phyloP scores from a whole-genome alignment of 225 moss, liverwort and hornwort species.

The Ulota crispa region DNA sequence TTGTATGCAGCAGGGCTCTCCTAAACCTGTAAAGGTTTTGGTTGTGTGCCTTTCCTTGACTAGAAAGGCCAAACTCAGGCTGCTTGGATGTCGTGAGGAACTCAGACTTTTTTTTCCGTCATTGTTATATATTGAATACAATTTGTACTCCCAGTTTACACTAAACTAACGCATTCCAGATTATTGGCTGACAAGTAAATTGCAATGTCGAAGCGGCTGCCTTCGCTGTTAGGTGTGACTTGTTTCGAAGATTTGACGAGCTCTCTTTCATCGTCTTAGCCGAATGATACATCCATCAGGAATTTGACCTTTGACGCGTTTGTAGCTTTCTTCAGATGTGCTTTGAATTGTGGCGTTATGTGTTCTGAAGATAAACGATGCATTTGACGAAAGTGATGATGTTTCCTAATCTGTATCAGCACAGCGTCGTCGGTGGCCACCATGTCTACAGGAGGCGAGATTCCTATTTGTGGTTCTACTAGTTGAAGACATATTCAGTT shows the following conservation, averaged over 20 bases:
- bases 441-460: not conserved
- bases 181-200: not conserved
- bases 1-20: constrained; percentile 6
- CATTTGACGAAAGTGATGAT: not conserved
- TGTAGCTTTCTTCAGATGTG: not conserved
- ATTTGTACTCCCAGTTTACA: not conserved
- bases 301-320: not conserved
- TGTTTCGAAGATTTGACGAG: not conserved
- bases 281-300: not conserved
- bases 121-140: constrained; percentile 15
- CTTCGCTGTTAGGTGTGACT: not conserved
- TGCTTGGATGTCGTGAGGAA: not conserved
- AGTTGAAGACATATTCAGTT: not conserved
- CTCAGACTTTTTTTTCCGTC: constrained; percentile 14
- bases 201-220: not conserved
- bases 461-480: not conserved
- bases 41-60: constrained; percentile 9
- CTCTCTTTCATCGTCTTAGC: not conserved
- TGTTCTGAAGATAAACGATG: not conserved
- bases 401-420: not conserved
- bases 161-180: not conserved
- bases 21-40: constrained; percentile 11
- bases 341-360: not conserved
- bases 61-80: constrained; percentile 12
- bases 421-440: not conserved